Percentiles rank a stretch among this genome's conserved stretches.
These are phyloP conservation scores for Beauveria scarabaeidicola DNA, from an alignment of 2,329 filamentous ascomycete species.

Conservation along the genomic window DNA sequence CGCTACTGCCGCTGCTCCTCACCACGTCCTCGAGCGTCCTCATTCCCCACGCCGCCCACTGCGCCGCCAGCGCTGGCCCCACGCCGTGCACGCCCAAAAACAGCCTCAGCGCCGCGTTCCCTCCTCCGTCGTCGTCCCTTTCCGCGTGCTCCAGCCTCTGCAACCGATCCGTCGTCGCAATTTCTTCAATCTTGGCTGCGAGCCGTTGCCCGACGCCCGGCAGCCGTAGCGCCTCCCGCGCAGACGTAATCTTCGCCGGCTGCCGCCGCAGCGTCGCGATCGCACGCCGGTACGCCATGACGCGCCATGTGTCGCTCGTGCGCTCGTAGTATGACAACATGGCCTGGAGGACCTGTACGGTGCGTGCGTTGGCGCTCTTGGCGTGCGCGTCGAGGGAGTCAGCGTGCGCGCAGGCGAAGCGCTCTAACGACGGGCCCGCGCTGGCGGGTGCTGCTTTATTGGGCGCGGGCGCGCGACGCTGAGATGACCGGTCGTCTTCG, in stretches of 20 bases:
- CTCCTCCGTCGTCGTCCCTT: slow-evolving; percentile 36
- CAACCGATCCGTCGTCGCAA: slow-evolving; percentile 64
- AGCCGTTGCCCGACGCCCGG: slow-evolving; percentile 63
- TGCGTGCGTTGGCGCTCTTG: slow-evolving; percentile 63
- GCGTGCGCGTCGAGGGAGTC: slow-evolving; percentile 35
- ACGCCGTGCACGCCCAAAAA: slow-evolving; percentile 78
- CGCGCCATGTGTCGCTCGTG: slow-evolving; percentile 70
- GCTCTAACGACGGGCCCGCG: slow-evolving; percentile 26
- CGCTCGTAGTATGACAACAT: slow-evolving; percentile 73
- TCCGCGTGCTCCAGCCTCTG: slow-evolving; percentile 63
- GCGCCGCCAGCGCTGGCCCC: slow-evolving; percentile 59
- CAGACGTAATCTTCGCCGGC: slow-evolving; percentile 42
- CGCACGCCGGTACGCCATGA: slow-evolving; percentile 65
- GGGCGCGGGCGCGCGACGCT: not conserved
- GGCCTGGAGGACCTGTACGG: slow-evolving; percentile 66
- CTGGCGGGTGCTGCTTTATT: slow-evolving; percentile 14
- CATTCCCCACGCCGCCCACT: slow-evolving; percentile 70
- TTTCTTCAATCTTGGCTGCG: slow-evolving; percentile 83
- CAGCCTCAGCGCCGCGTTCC: slow-evolving; percentile 53
- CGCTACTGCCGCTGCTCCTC: not conserved
- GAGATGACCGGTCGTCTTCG: slow-evolving; percentile 9
- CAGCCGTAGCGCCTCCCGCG: slow-evolving; percentile 56
- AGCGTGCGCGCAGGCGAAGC: slow-evolving; percentile 47
- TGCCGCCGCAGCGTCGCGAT: slow-evolving; percentile 66
- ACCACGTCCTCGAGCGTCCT: slow-evolving; percentile 67